Evolutionary conservation across 495 filamentous ascomycete species (phyloP), one percentile per base, ranked within the genome.

Genomic region (Hypomontagnella monticulosa): DNA sequence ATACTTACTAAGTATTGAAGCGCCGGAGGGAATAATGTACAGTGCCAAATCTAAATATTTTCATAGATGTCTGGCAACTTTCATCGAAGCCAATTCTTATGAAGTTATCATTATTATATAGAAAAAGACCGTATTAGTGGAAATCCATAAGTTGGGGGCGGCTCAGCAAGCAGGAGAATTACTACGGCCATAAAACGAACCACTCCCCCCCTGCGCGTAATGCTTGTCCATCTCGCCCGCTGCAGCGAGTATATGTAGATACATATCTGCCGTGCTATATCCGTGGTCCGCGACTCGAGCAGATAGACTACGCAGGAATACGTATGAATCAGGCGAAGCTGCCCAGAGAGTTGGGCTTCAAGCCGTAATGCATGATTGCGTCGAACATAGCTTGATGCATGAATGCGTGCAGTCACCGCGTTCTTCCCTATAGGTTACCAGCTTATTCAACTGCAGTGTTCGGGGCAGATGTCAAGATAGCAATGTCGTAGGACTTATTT

Each of bases 301-400:
- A 20, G 18, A 57, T 40, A 20, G 18, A 57, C 49, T 52, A 49
- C 46, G 51, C 36, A 64, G 20, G 50, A 48, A 34, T 61, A 51
- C 57, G 55, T 64, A 60, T 69, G 66, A 69, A 61, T 69, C 60
- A 69, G 38, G 66, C 66, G 66, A 61, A 61, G 50, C 66, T 69
- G 66, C 60, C 66, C 66, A 69, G 66, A 51, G 19, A 61, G 60
- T 69, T 69, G 66, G 66, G 66, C 66, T 69, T 69, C 66, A 69
- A 68, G 61, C 23, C 46, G 51, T n/a, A 57, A 69, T 69, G 66
- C 66, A 69, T 69, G 66, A 64, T 69, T 69, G 54, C 65, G 60
- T 68, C 59, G 65, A 67, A 46, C 54, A 53, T 32, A 67, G 41
- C 11, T 40, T 47, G 49, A 43, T 59, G 60, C 66, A 69, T 63